A percentile compares a stretch with the other conserved stretches of the same genome.
Conservation (phyloP, 805 yeast species). For the Ogataea allantospora region DNA sequence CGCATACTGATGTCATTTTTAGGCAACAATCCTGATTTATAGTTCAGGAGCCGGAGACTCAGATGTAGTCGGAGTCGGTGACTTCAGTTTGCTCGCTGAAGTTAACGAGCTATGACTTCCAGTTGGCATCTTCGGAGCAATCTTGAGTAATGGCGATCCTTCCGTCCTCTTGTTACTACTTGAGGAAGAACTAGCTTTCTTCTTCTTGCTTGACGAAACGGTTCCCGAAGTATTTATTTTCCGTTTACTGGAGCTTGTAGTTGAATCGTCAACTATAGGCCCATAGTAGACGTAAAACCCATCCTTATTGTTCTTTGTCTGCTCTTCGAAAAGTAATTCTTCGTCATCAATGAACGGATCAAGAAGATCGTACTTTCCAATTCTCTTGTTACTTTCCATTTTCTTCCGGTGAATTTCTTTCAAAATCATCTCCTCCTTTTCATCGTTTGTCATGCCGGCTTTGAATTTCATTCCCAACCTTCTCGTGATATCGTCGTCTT, state of each 20-base stretch:
- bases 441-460: conserved; percentile 34
- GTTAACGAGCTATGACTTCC: neutral
- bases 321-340: conserved; percentile 90
- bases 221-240: conserved; percentile 5
- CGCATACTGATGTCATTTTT: neutral
- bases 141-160: conserved; percentile 9
- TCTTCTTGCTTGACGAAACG: conserved; percentile 2
- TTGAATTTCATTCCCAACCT: conserved; percentile 30
- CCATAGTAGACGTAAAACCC: conserved; percentile 97
- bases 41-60: neutral
- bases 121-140: conserved; percentile 11
- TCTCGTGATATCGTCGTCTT: conserved; percentile 35
- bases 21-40: neutral
- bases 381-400: conserved; percentile 61
- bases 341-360: conserved; percentile 98
- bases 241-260: conserved; percentile 18
- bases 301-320: conserved; percentile 86
- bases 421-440: conserved; percentile 33
- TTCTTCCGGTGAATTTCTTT: conserved; percentile 35
- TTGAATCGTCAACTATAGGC: conserved; percentile 65
- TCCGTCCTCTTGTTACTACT: conserved; percentile 8
- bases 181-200: neutral
- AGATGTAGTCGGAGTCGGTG: neutral
- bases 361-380: conserved; percentile 86
- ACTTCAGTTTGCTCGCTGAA: neutral